Percentiles rank a stretch among this genome's conserved stretches.
phyloP scores from a whole-genome alignment of 768 basidiomycete genomes.

The Tricholoma furcatifolium region DNA sequence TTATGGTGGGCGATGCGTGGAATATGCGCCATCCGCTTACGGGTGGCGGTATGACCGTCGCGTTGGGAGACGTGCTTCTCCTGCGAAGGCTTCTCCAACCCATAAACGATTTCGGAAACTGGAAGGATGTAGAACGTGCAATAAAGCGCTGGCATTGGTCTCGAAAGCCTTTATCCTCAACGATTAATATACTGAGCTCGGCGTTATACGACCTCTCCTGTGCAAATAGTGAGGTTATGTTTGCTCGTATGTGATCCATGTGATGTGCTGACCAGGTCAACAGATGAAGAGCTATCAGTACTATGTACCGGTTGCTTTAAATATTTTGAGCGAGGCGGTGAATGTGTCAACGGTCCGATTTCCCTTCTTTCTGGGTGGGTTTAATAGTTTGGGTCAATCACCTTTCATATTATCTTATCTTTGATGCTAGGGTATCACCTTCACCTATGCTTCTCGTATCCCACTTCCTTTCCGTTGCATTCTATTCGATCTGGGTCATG shows the following conservation, averaged over 20 bases:
- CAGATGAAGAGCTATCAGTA: conserved; percentile 61
- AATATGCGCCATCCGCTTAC: conserved; percentile 99
- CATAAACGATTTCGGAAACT: conserved; percentile 44
- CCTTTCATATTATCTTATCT: background rate
- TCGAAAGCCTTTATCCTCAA: conserved; percentile 79
- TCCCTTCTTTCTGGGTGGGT: conserved; percentile 84
- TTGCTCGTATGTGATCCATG: background rate
- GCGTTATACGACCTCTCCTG: conserved; percentile 95
- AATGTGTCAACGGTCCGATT: conserved; percentile 86
- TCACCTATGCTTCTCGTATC: conserved; percentile 78
- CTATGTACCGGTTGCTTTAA: conserved; percentile 90
- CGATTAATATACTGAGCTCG: conserved; percentile 90
- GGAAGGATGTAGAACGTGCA: conserved; percentile 48
- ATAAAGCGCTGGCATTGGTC: conserved; percentile 83
- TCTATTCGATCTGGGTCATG: conserved; percentile 91
- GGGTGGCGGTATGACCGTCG: conserved; percentile 98
- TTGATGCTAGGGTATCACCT: conserved; percentile 61
- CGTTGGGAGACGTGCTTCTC: conserved; percentile 80
- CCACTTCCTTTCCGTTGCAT: conserved; percentile 95
- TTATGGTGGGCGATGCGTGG: conserved; percentile 92
- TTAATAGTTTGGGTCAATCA: background rate
- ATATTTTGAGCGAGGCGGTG: conserved; percentile 93
- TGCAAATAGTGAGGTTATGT: conserved; percentile 71
- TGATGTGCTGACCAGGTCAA: background rate
- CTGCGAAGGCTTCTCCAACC: conserved; percentile 60